Conservation (phyloP, 805 yeast species). For the Ogataea trehaloabstinens region DNA sequence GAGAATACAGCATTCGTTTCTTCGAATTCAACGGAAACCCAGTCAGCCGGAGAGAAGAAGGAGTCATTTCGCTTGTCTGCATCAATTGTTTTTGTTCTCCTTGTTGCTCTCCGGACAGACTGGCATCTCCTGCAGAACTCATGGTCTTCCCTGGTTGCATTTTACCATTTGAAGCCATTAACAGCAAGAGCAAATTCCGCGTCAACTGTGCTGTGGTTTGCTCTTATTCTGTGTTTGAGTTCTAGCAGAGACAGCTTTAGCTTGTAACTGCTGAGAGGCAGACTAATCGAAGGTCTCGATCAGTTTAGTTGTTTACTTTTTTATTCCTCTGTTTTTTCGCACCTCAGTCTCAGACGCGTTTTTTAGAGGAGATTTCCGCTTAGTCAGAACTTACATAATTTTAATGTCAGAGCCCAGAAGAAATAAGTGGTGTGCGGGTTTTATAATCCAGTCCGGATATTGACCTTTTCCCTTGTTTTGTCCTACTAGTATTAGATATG, state of each 20-base stretch:
- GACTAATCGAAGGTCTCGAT: background rate
- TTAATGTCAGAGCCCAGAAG: too few relatives aligned
- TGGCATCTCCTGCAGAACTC: constrained; percentile 5
- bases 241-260: too few relatives aligned
- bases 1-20: constrained; percentile 29
- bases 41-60: constrained; percentile 24
- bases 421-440: background rate
- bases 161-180: constrained; percentile 1
- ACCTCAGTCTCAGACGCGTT: background rate
- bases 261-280: background rate
- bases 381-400: too few relatives aligned
- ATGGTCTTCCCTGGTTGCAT: constrained; percentile 6
- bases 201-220: background rate
- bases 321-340: background rate
- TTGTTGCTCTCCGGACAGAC: constrained; percentile 7
- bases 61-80: constrained; percentile 18
- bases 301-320: background rate
- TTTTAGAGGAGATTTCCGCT: too few relatives aligned
- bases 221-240: too few relatives aligned
- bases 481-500: background rate
- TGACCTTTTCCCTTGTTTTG: background rate
- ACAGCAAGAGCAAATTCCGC: background rate
- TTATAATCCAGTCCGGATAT: background rate
- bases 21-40: constrained; percentile 29
- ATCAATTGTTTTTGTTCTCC: constrained; percentile 8